These are phyloP conservation scores for Neonectria faginata DNA, from an alignment of 2,329 filamentous ascomycete genomes.

Conservation along the genomic window DNA sequence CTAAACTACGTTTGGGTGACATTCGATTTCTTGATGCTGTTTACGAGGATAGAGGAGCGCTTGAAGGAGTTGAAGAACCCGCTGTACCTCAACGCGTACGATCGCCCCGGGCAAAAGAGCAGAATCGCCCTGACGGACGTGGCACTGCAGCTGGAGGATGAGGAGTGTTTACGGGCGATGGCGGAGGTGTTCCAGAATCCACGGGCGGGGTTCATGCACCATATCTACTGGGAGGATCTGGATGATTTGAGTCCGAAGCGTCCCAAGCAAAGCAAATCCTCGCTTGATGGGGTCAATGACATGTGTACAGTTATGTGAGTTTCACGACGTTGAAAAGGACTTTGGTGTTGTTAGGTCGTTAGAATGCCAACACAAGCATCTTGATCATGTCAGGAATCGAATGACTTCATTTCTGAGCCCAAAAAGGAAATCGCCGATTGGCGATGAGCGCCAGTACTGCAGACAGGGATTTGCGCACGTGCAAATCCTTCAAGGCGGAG, in stretches of 20 bases:
- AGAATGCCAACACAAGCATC: no score
- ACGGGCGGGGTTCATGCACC: constrained; percentile 16
- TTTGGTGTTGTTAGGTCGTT: no score
- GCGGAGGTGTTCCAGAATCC: constrained; percentile 1
- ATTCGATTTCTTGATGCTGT: constrained; percentile 39
- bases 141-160: constrained; percentile 8
- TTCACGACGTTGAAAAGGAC: background rate
- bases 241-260: background rate
- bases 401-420: no score
- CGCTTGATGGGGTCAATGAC: background rate
- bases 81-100: constrained; percentile 1
- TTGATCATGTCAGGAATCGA: no score
- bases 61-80: constrained; percentile 44
- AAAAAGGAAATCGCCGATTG: no score
- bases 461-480: background rate
- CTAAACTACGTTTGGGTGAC: constrained; percentile 51
- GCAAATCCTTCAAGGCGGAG: background rate
- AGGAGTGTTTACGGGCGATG: constrained; percentile 22
- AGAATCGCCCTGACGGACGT: constrained; percentile 14
- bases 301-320: background rate
- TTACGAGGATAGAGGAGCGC: constrained; percentile 45
- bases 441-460: no score
- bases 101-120: constrained; percentile 6
- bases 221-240: constrained; percentile 34
- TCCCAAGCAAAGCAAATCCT: background rate